Base-by-base conservation (phyloP, 768 basidiomycete genomes). In the Paxillus rubicundulus region DNA sequence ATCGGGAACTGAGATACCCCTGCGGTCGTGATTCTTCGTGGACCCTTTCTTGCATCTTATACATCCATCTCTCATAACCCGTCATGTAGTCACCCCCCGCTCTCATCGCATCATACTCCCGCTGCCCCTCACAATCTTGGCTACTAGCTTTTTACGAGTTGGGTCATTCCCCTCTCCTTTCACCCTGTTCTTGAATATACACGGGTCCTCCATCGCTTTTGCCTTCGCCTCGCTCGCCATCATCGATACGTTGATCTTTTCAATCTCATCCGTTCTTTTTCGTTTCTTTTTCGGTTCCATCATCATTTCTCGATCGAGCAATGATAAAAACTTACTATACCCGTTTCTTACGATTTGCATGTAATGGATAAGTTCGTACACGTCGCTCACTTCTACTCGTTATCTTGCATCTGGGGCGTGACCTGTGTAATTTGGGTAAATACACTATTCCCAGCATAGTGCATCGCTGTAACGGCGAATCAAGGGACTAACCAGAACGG, bases 81-180 rank as follows among this genome's bases (percentile, higher is more conserved):
- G 53, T 53, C 55, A 55, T 58, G 62, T 66, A 66, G 55, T 68
- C 52, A 43, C 30, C 42, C 51, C 39, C 53, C 52, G 55, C 50
- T 54, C 54, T 49, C 41, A 52, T 57, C 47, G 57, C 70, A 64
- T 60, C 63, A 60, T 45, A 60, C 58, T 54, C 54, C 62, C 55
- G 50, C 52, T 32, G 38, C 49, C 55, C 41, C 50, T 58, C 49
- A 59, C 55, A 41, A 49, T 60, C 53, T 68, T 65, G 61, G 30
- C 54, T 61, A 59, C 42, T 24, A 59, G 48, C 57, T 54, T 46
- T 40, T 14, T 42, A 37, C 32, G 45, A 47, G 21, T 4, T 24
- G 4, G 24, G 4, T 24, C 24, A 24, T 24, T n/a, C n/a, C n/a
- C 34, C n/a, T 52, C 33, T 37, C 41, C 17, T 52, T 49, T 49